Base-by-base conservation (phyloP, 768 basidiomycete species). In the Macrolepiota albuminosa region DNA sequence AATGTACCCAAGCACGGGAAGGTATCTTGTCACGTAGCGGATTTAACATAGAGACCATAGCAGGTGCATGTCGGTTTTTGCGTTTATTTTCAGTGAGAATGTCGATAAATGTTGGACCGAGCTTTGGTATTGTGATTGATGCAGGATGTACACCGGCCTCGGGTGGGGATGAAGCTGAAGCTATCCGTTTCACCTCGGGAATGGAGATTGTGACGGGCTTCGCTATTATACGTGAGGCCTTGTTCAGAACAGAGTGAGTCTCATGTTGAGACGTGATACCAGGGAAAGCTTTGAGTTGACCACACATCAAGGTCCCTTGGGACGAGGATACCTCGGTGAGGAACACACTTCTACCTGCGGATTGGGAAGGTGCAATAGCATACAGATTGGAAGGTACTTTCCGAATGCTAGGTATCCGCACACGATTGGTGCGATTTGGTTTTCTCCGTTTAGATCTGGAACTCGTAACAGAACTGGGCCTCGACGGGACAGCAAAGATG, bases 11-110 rank as follows among this genome's bases (percentile, higher is more conserved):
- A 24, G 64, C 62, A 24, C 58, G 54, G 33, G 60, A 55, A 4
- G 67, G 67, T 0, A 67, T 54, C 26, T 56, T 48, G 31, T 67
- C 64, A 21, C 69, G 63, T 14, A 70, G 58, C 43, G 69, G 69
- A 50, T 70, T 68, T 31, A 63, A 63, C 59, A 62, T 61, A 10
- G 69, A 68, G 4, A 66, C 63, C 66, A 70, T 66, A 16, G 60
- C 47, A 7, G 69, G 69, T n/a, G 65, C 63, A 57, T 68, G 47
- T 10, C 54, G 63, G 54, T 70, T 64, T 43, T 51, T 67, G 31
- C 48, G 59, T 43, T 64, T 66, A 43, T 68, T 68, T 37, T 56
- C 57, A 4, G 36, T 46, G 39, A 70, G 46, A 18, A 64, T 37
- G 51, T 61, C 61, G 18, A 66, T 21, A 50, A 66, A 68, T 11